Percentiles rank a stretch among this genome's conserved stretches.
phyloP scores from a whole-genome alignment of 2,329 filamentous ascomycete species.

The Arthrobotrys megalospora region DNA sequence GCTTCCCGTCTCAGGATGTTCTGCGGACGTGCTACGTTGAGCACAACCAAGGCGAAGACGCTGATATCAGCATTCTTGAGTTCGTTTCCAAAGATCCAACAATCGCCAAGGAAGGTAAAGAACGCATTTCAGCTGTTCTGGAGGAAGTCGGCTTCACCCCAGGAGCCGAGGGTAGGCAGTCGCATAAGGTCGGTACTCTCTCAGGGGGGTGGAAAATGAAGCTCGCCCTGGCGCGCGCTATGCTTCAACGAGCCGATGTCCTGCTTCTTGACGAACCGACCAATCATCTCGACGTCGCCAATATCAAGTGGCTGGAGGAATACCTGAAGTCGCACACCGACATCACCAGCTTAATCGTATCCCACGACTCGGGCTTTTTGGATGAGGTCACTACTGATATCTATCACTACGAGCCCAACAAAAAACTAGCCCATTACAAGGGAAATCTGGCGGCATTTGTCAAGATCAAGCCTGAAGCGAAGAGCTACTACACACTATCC shows the following conservation, averaged over 20 bases:
- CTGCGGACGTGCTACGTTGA: conserved; percentile 98
- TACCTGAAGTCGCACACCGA: conserved; percentile 97
- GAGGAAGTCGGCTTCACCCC: conserved; percentile 90
- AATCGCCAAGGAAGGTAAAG: conserved; percentile 67
- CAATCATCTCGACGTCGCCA: conserved; percentile 96
- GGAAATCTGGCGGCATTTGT: conserved; percentile 89
- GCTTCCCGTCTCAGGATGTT: conserved; percentile 92
- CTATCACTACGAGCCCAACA: conserved; percentile 93
- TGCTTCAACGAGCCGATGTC: conserved; percentile 97
- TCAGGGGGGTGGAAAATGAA: conserved; percentile 99
- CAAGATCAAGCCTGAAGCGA: conserved; percentile 89
- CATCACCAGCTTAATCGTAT: conserved; percentile 97
- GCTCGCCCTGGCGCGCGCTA: conserved; percentile 92
- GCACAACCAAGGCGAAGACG: conserved; percentile 98
- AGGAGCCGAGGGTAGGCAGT: conserved; percentile 80
- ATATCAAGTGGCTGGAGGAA: conserved; percentile 94
- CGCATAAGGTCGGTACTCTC: conserved; percentile 90
- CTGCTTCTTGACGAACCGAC: conserved; percentile 97
- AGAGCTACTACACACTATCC: conserved; percentile 97
- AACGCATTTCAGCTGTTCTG: conserved; percentile 86
- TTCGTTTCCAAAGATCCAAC: conserved; percentile 79
- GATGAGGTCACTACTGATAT: conserved; percentile 99
- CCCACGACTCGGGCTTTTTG: conserved; percentile 97
- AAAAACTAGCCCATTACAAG: conserved; percentile 91
- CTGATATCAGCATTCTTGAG: conserved; percentile 93